Percentiles rank a stretch among this genome's conserved stretches.
phyloP scores from a whole-genome alignment of 176 grass and related monocot genomes.

The Typha latifolia region DNA sequence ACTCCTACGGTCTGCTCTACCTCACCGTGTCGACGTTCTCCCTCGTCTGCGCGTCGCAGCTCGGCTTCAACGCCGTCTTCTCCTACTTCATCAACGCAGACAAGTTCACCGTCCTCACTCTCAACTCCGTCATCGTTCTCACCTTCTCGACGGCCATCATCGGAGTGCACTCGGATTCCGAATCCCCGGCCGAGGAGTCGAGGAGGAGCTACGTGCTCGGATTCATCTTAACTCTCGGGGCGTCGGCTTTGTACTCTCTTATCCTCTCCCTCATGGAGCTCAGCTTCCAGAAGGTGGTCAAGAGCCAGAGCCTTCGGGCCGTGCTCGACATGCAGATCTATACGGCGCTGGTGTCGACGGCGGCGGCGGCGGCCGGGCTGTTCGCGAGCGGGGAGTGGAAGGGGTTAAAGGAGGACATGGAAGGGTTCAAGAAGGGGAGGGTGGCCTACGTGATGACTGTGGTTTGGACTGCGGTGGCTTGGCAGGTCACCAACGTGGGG shows the following conservation, averaged over 20 bases:
- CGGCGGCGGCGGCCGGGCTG: slow-evolving; percentile 38
- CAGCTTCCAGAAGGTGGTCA: slow-evolving; percentile 72
- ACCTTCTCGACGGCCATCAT: slow-evolving; percentile 58
- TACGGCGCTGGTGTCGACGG: slow-evolving; percentile 30
- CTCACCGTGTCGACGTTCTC: slow-evolving; percentile 55
- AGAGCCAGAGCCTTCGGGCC: slow-evolving; percentile 57
- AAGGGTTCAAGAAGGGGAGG: slow-evolving; percentile 35
- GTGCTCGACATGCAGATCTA: slow-evolving; percentile 69
- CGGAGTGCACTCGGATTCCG: slow-evolving; percentile 21
- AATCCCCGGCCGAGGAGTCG: slow-evolving; percentile 7
- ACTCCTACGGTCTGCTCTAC: slow-evolving; percentile 63
- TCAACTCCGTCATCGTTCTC: slow-evolving; percentile 64
- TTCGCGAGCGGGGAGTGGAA: slow-evolving; percentile 52
- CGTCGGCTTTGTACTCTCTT: slow-evolving; percentile 46
- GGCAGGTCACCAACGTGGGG: slow-evolving; percentile 58
- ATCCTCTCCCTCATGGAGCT: slow-evolving; percentile 84
- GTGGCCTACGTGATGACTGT: slow-evolving; percentile 63
- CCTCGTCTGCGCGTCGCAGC: slow-evolving; percentile 39
- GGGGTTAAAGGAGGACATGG: slow-evolving; percentile 34
- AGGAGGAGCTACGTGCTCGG: slow-evolving; percentile 35
- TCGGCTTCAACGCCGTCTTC: slow-evolving; percentile 66
- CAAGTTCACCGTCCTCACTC: slow-evolving; percentile 37
- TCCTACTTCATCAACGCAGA: slow-evolving; percentile 60
- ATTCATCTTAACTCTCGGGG: slow-evolving; percentile 34
- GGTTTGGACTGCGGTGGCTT: slow-evolving; percentile 41